Evolutionary conservation across 768 basidiomycete genomes (phyloP).

Genomic region (Heimioporus sp.): DNA sequence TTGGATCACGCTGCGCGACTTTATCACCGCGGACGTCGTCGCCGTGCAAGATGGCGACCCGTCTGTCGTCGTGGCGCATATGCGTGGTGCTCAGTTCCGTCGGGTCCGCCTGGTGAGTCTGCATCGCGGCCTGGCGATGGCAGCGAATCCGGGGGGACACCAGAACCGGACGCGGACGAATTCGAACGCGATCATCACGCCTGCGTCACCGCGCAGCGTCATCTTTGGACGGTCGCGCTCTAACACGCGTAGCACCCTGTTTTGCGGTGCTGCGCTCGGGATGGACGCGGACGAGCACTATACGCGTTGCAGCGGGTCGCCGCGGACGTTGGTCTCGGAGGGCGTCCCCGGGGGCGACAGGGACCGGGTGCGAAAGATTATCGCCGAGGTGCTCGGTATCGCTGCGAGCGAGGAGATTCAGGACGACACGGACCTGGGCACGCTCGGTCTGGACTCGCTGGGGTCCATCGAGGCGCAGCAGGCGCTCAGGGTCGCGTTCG

Average conservation of each 20-base stretch:
- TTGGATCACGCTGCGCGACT: slow-evolving; percentile 41
- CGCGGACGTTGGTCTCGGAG: slow-evolving; percentile 41
- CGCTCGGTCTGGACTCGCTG: slow-evolving; percentile 63
- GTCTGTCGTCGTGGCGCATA: slow-evolving; percentile 48
- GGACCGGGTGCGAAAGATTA: slow-evolving; percentile 34
- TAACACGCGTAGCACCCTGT: slow-evolving; percentile 18
- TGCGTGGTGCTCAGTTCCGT: slow-evolving; percentile 60
- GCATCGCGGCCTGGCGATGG: slow-evolving; percentile 41
- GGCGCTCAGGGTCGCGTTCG: slow-evolving; percentile 41
- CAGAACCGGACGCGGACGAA: slow-evolving; percentile 21
- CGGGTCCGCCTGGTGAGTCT: slow-evolving; percentile 51
- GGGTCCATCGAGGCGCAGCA: slow-evolving; percentile 61
- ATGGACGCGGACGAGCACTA: slow-evolving; percentile 1
- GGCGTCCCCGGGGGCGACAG: neutral
- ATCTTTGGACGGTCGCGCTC: slow-evolving; percentile 30
- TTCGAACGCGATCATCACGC: slow-evolving; percentile 27
- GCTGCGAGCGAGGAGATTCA: slow-evolving; percentile 33
- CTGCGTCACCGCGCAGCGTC: slow-evolving; percentile 24
- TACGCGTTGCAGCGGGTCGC: slow-evolving; percentile 27
- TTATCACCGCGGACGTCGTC: slow-evolving; percentile 51
- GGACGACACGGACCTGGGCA: slow-evolving; percentile 45
- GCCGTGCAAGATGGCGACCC: slow-evolving; percentile 42
- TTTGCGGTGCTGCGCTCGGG: slow-evolving; percentile 5
- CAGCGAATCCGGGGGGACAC: slow-evolving; percentile 18
- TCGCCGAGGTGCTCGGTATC: slow-evolving; percentile 46